Percentiles rank a stretch among this genome's conserved stretches.
Conservation (phyloP, 441 rosid genomes). For the Euphorbia corollata region DNA sequence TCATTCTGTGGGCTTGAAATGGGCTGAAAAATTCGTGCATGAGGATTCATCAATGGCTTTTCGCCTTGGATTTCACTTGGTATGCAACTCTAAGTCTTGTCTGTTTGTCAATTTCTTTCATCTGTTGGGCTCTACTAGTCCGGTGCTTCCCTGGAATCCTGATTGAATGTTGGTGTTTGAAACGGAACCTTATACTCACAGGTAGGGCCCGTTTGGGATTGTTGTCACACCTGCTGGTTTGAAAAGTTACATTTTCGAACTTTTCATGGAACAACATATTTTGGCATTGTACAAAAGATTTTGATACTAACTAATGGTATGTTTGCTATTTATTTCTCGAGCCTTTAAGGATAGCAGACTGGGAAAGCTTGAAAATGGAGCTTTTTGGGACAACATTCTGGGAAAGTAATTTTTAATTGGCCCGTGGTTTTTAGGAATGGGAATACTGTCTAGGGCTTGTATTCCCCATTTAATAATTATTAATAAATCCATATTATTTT, state of each 20-base stretch:
- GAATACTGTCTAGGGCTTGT: background rate
- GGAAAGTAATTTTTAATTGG: too few relatives aligned
- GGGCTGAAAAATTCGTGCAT: slow-evolving; percentile 52
- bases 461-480: background rate
- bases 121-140: background rate
- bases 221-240: too few relatives aligned
- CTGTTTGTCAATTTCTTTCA: background rate
- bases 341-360: too few relatives aligned
- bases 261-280: too few relatives aligned
- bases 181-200: background rate
- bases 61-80: slow-evolving; percentile 92
- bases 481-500: too few relatives aligned
- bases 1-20: slow-evolving; percentile 67
- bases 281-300: too few relatives aligned
- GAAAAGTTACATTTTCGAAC: too few relatives aligned
- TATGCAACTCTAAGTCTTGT: slow-evolving; percentile 24
- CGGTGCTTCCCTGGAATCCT: background rate
- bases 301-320: too few relatives aligned
- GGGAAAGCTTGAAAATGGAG: too few relatives aligned
- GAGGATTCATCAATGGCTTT: slow-evolving; percentile 67
- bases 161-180: slow-evolving; percentile 11
- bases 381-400: too few relatives aligned
- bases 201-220: background rate
- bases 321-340: too few relatives aligned
- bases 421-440: slow-evolving; percentile 2